Evolutionary conservation across 1,139 yeast genomes (phyloP).

Genomic region (Diutina mesorugosa): DNA sequence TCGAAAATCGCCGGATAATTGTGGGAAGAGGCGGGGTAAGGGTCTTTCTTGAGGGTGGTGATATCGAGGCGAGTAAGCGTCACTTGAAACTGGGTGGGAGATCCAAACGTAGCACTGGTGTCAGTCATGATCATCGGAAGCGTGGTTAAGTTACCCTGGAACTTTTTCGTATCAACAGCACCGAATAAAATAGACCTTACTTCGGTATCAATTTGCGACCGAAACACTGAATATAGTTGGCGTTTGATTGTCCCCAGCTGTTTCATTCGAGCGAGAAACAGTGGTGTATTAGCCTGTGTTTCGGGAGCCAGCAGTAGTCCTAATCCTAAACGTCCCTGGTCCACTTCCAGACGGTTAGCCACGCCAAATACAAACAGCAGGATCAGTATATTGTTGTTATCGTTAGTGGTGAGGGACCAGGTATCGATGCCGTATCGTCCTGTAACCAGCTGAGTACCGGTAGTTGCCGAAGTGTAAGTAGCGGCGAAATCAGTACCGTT

Average conservation of each 20-base stretch:
- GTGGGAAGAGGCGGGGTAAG: neutral
- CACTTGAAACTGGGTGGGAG: neutral
- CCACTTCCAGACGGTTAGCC: neutral
- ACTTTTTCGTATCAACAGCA: constrained; percentile 1
- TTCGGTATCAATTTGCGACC: neutral
- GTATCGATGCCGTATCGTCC: neutral
- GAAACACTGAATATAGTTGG: neutral
- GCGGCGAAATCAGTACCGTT: neutral
- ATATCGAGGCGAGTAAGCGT: neutral
- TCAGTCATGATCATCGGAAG: constrained; percentile 1
- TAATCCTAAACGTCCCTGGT: neutral
- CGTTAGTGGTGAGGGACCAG: neutral
- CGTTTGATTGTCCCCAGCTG: neutral
- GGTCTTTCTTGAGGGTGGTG: neutral
- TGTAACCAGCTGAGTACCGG: neutral
- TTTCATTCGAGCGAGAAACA: neutral
- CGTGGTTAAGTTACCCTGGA: neutral
- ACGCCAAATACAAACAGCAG: neutral
- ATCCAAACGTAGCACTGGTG: neutral
- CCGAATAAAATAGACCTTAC: neutral
- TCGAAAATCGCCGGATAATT: neutral
- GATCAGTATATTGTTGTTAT: neutral
- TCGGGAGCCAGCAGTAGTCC: neutral
- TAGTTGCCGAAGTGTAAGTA: neutral
- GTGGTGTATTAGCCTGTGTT: neutral